Evolutionary conservation across 108 stramenopile genomes (phyloP).

Genomic region (Cylindrotheca closterium): DNA sequence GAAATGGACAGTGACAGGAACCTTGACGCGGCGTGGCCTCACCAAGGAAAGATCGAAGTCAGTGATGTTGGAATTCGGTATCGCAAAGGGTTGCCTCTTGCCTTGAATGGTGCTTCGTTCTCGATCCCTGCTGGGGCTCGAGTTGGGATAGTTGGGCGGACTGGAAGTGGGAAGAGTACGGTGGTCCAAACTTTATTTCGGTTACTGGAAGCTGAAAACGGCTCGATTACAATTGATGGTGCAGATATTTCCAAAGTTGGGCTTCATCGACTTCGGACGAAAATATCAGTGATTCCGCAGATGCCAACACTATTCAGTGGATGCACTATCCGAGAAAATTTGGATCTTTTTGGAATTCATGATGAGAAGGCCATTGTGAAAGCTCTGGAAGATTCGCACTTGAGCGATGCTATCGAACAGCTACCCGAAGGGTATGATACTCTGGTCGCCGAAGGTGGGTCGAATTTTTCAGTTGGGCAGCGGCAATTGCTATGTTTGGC

Average conservation of each 20-base stretch:
- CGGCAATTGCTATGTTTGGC: conserved; percentile 95
- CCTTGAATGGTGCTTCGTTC: conserved; percentile 58
- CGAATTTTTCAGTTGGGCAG: conserved; percentile 91
- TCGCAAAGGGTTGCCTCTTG: conserved; percentile 55
- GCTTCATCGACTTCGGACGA: conserved; percentile 74
- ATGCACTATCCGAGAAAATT: conserved; percentile 85
- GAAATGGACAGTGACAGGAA: conserved; percentile 31
- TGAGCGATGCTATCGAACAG: conserved; percentile 59
- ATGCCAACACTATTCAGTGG: conserved; percentile 90
- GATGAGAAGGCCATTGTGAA: conserved; percentile 54
- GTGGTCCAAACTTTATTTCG: conserved; percentile 80
- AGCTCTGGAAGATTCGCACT: conserved; percentile 57
- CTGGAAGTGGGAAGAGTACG: conserved; percentile 44
- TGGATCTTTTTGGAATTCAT: conserved; percentile 82
- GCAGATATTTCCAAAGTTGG: conserved; percentile 75
- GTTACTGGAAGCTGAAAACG: conserved; percentile 66
- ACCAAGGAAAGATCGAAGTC: conserved; percentile 53
- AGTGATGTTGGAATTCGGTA: conserved; percentile 64
- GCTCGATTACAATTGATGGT: conserved; percentile 78
- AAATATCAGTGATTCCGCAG: conserved; percentile 91
- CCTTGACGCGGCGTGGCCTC: conserved; percentile 65
- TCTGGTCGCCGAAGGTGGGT: conserved; percentile 86
- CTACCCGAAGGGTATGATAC: conserved; percentile 63
- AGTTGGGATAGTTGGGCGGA: conserved; percentile 82
- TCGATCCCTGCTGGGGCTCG: conserved; percentile 55